Evolutionary conservation across 768 basidiomycete genomes (phyloP).

Genomic region (Kwoniella sp.): DNA sequence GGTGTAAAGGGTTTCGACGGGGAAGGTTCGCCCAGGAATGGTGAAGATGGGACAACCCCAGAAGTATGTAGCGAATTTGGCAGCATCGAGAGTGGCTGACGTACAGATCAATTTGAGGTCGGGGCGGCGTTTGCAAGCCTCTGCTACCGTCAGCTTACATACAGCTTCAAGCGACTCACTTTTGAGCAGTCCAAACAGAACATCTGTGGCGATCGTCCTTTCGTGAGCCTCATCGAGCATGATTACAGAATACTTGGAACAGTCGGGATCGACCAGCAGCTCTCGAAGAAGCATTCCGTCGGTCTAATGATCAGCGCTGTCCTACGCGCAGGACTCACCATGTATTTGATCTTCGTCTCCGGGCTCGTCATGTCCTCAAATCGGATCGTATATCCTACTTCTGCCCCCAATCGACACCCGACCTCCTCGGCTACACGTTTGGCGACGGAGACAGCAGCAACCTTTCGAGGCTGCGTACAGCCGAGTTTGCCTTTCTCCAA

Average conservation of each 20-base stretch:
- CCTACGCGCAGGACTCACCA: conserved; percentile 53
- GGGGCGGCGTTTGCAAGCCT: conserved; percentile 87
- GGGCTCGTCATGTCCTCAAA: conserved; percentile 99
- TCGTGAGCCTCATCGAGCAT: conserved; percentile 99
- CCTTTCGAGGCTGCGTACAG: conserved; percentile 97
- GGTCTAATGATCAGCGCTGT: conserved; percentile 53
- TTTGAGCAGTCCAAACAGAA: conserved; percentile 90
- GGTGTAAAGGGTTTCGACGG: conserved; percentile 95
- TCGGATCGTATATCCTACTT: conserved; percentile 97
- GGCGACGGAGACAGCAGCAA: conserved; percentile 97
- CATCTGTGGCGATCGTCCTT: conserved; percentile 96
- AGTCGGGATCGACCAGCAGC: conserved; percentile 89
- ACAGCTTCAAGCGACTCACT: no score
- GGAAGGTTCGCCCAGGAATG: conserved; percentile 98
- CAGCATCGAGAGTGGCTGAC: conserved; percentile 96
- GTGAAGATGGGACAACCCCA: conserved; percentile 98
- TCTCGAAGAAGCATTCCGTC: conserved; percentile 99
- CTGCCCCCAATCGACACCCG: conserved; percentile 91
- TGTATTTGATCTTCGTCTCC: conserved; percentile 98
- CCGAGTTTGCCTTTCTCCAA: conserved; percentile 87
- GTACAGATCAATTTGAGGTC: conserved; percentile 98
- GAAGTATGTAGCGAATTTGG: conserved; percentile 99
- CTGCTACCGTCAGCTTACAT: no score
- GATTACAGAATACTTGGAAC: conserved; percentile 85
- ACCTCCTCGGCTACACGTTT: conserved; percentile 98